These are phyloP conservation scores for Metschnikowia hibisci DNA, from an alignment of 805 yeast species.

Conservation along the genomic window DNA sequence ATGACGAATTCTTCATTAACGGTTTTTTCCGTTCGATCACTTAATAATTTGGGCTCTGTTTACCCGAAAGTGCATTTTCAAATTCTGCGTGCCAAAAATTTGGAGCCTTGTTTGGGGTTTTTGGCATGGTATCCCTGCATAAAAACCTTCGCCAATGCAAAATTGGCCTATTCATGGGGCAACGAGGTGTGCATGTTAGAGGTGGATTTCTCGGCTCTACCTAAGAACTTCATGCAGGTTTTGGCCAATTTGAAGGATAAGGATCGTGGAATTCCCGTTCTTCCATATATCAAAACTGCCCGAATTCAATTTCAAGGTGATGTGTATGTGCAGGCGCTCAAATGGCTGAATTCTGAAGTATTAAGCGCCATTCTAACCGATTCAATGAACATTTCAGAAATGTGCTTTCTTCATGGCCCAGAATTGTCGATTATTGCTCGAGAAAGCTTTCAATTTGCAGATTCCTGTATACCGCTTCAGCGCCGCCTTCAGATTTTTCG, in stretches of 20 bases:
- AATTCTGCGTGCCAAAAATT: slow-evolving; percentile 43
- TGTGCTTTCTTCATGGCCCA: slow-evolving; percentile 11
- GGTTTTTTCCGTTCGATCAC: slow-evolving; percentile 49
- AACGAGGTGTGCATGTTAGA: slow-evolving; percentile 55
- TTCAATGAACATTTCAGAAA: background rate
- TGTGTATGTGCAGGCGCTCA: slow-evolving; percentile 45
- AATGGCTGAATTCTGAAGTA: slow-evolving; percentile 46
- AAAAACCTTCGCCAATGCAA: slow-evolving; percentile 25
- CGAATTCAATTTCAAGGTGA: slow-evolving; percentile 1
- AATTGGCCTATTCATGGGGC: slow-evolving; percentile 68
- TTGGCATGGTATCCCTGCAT: slow-evolving; percentile 62
- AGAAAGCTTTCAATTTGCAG: slow-evolving; percentile 33
- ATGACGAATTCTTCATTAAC: slow-evolving; percentile 49
- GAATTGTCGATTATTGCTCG: slow-evolving; percentile 12
- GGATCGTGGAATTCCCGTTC: slow-evolving; percentile 30
- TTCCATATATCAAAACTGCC: slow-evolving; percentile 25
- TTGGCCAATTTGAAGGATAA: slow-evolving; percentile 34
- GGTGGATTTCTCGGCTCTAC: slow-evolving; percentile 36
- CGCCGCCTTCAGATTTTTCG: slow-evolving; percentile 23
- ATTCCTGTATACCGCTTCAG: slow-evolving; percentile 22
- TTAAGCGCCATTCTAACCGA: slow-evolving; percentile 21
- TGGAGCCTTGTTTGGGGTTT: slow-evolving; percentile 35
- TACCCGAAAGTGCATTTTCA: slow-evolving; percentile 48
- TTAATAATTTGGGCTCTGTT: slow-evolving; percentile 31
- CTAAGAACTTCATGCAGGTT: slow-evolving; percentile 23